A percentile compares a stretch with the other conserved stretches of the same genome.
Evolutionary conservation across 148 eudicot species (phyloP).

Genomic region (Spergularia marina): DNA sequence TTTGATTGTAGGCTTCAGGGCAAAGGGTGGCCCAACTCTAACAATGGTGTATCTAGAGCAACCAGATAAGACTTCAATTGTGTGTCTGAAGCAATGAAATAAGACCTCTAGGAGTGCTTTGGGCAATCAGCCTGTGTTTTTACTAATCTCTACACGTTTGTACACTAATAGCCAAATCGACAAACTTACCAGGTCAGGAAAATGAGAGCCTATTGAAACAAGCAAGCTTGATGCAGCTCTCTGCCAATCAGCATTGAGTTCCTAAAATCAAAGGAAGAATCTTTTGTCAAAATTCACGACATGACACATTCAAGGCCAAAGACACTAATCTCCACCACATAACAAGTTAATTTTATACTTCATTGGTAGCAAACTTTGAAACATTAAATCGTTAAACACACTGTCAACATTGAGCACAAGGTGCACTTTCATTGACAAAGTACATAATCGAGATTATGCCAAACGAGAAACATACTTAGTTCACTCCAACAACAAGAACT

Average conservation of each 20-base stretch:
- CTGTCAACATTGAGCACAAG: not conserved
- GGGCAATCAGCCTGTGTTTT: not conserved
- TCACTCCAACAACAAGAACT: not conserved
- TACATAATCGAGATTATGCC: not conserved
- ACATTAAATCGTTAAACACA: too few species aligned
- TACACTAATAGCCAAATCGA: slow-evolving; percentile 10
- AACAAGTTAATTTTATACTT: not conserved
- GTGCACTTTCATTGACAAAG: not conserved
- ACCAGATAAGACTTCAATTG: not conserved
- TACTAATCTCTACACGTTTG: not conserved
- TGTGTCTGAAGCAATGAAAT: too few species aligned
- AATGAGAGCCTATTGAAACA: slow-evolving; percentile 92
- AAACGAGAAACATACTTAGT: too few species aligned
- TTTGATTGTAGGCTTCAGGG: too few species aligned
- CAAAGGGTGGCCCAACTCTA: too few species aligned
- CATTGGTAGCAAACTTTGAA: not conserved
- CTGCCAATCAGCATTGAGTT: slow-evolving; percentile 93
- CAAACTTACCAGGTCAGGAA: slow-evolving; percentile 81
- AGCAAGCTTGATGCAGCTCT: slow-evolving; percentile 84
- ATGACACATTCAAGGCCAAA: not conserved
- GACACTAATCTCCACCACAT: not conserved
- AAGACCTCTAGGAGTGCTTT: not conserved
- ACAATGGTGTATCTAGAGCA: too few species aligned
- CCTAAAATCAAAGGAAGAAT: slow-evolving; percentile 40
- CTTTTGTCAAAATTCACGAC: not conserved